Percentiles rank a stretch among this genome's conserved stretches.
Evolutionary conservation across 2,329 filamentous ascomycete genomes (phyloP).

Genomic region (Drechmeria coniospora): DNA sequence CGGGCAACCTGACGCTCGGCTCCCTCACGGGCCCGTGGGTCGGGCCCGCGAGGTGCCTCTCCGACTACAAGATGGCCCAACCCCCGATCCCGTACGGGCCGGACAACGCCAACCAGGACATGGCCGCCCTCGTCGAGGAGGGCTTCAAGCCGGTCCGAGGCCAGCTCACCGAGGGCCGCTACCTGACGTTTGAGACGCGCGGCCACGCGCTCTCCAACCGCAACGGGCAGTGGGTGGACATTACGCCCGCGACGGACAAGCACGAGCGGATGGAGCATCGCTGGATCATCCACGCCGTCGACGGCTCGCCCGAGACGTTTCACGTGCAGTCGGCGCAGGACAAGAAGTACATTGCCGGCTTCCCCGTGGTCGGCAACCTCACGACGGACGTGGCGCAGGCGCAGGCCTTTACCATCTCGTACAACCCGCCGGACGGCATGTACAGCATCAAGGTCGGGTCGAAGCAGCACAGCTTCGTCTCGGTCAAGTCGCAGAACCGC

Average conservation of each 20-base stretch:
- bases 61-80: slow-evolving; percentile 3
- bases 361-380: slow-evolving; percentile 3
- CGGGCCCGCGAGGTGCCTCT: slow-evolving; percentile 6
- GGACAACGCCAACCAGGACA: slow-evolving; percentile 54
- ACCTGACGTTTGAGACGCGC: slow-evolving; percentile 29
- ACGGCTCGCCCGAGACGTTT: slow-evolving; percentile 9
- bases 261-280: slow-evolving; percentile 28
- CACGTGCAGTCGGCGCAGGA: slow-evolving; percentile 12
- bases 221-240: slow-evolving; percentile 11
- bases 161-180: slow-evolving; percentile 35
- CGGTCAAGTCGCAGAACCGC: background rate
- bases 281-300: slow-evolving; percentile 29
- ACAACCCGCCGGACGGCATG: slow-evolving; percentile 1
- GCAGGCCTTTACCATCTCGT: slow-evolving; percentile 4
- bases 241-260: slow-evolving; percentile 2
- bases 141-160: slow-evolving; percentile 38
- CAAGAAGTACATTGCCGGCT: slow-evolving; percentile 27
- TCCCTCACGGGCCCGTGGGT: slow-evolving; percentile 8
- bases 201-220: slow-evolving; percentile 22
- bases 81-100: slow-evolving; percentile 6
- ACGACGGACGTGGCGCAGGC: slow-evolving; percentile 2
- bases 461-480: background rate
- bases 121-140: slow-evolving; percentile 54
- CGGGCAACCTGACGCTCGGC: slow-evolving; percentile 6
- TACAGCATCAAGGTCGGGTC: slow-evolving; percentile 2